These are phyloP conservation scores for Trichosporon sp. DNA, from an alignment of 1,284 basidiomycete genomes.

Conservation along the genomic window DNA sequence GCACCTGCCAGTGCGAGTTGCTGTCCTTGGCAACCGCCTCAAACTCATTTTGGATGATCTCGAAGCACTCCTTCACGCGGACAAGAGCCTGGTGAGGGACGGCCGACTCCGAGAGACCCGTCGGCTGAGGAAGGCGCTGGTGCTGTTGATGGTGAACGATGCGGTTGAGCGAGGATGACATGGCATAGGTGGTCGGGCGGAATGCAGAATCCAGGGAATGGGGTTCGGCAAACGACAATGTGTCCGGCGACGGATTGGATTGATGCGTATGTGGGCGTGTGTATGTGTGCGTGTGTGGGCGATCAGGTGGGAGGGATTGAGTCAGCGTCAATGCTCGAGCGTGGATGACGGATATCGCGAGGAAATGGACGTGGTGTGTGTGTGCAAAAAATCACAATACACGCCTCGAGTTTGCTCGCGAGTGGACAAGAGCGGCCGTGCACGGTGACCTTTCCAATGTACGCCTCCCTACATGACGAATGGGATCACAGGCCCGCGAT, in stretches of 20 bases:
- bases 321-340: not conserved
- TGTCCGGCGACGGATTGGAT: not conserved
- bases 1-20: slow-evolving; percentile 61
- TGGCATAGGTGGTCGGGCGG: not conserved
- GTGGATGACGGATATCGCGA: not conserved
- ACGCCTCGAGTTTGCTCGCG: not conserved
- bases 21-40: slow-evolving; percentile 70
- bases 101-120: slow-evolving; percentile 24
- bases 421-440: not conserved
- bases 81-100: slow-evolving; percentile 15
- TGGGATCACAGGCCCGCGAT: not conserved
- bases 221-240: not conserved
- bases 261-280: no score
- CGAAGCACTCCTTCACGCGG: slow-evolving; percentile 72
- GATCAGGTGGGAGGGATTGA: not conserved
- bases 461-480: not conserved
- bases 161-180: not conserved
- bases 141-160: slow-evolving; percentile 26
- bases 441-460: not conserved
- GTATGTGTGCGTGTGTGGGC: not conserved
- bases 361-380: not conserved
- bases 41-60: slow-evolving; percentile 78
- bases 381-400: slow-evolving; percentile 2
- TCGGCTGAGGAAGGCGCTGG: slow-evolving; percentile 37
- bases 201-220: not conserved